Evolutionary conservation across 768 basidiomycete species (phyloP), one percentile per base, ranked within the genome.

Genomic region (Boletus sensibilis): DNA sequence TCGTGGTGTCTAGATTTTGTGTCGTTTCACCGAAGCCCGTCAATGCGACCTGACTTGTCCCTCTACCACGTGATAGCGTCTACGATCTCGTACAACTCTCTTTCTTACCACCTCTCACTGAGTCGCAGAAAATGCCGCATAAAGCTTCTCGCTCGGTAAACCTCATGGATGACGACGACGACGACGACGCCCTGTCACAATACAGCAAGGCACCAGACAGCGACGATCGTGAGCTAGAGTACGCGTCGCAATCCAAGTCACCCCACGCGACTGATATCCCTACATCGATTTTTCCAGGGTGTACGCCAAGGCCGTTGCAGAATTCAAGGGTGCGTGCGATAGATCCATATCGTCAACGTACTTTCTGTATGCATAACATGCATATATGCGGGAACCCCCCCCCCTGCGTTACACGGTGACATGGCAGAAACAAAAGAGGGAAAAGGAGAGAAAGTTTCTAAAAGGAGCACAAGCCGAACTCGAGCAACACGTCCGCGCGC

Each of bases 381-480:
- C 51, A 18, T 20, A 31, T 21, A 33, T 46, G 45, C 45, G 37
- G 45, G 4, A 31, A 20, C 4, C 16, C 23, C 6, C 34, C 21
- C 35, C 3, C 1, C 20, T 13, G 27, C 27, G 27, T 29, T 29
- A 29, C 27, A 29, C 47, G 73, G 70, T 68, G 39, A 61, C 72
- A 9, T 73, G 72, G 72, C 64, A 72, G 46, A 72, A 65, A 57
- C 68, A 73, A n/a, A 64, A 60, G 27, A 58, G 25, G 37, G 64
- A 64, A 47, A 71, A 64, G 27, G 63, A 72, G 35, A 48, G 20
- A 39, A 68, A 46, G 53, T 59, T 70, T 29, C 6, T 72, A 23
- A 67, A 59, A 35, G 38, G 51, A 3, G 57, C 63, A 0, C 61
- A 65, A 45, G 58, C 63, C 23, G 62, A 73, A 44, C 61, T 72